These are phyloP conservation scores for Taiwanofungus camphoratus DNA, from an alignment of 1,284 basidiomycete species.

Conservation along the genomic window DNA sequence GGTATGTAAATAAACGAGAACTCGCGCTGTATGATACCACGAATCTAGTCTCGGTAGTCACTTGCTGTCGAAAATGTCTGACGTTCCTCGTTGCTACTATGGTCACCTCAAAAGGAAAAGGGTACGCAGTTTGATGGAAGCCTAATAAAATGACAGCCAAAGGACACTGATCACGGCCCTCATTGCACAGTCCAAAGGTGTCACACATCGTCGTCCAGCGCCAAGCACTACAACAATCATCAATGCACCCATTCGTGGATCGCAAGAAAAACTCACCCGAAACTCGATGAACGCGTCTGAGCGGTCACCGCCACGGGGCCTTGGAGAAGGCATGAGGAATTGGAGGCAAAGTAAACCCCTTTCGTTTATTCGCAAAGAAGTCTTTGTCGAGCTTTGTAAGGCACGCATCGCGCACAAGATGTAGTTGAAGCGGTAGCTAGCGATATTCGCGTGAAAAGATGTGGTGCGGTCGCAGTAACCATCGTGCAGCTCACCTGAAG, in stretches of 20 bases:
- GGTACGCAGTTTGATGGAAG: no score
- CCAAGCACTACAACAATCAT: slow-evolving; percentile 37
- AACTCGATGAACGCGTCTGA: slow-evolving; percentile 77
- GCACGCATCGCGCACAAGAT: slow-evolving; percentile 68
- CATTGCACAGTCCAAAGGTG: no score
- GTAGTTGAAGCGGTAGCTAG: slow-evolving; percentile 78
- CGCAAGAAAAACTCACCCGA: slow-evolving; percentile 51
- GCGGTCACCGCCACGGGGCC: slow-evolving; percentile 36
- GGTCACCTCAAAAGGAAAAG: no score
- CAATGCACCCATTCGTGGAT: background rate
- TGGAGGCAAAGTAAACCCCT: slow-evolving; percentile 81
- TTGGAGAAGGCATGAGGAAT: slow-evolving; percentile 74
- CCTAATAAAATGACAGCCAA: no score
- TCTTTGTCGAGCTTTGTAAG: slow-evolving; percentile 76
- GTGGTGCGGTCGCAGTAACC: background rate
- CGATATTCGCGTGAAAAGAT: background rate
- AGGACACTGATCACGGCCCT: no score
- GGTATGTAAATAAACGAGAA: no score
- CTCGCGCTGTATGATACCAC: no score
- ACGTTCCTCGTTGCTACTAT: no score
- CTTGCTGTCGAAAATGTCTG: no score
- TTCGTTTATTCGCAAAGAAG: slow-evolving; percentile 78
- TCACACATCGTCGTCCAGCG: slow-evolving; percentile 37
- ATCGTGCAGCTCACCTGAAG: slow-evolving; percentile 54
- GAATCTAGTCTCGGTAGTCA: no score